Base-by-base conservation (phyloP, 2,329 filamentous ascomycete species). In the Orbilia javanica region DNA sequence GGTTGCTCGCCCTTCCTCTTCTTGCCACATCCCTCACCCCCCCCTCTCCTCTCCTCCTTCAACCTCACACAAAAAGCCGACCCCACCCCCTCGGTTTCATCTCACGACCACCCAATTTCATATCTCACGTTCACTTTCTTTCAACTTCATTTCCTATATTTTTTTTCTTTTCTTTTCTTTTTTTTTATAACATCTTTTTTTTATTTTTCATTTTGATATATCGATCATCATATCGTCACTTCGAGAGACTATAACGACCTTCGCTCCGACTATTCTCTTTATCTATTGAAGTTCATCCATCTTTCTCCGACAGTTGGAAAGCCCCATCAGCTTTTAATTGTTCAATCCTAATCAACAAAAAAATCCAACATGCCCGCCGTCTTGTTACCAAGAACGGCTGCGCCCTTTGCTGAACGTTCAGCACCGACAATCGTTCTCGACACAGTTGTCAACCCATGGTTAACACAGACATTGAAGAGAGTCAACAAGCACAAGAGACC, bases 401-500 rank as follows among this genome's bases (percentile, higher is more conserved):
- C 94, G 79, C 95, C 96, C 83, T 99, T 98, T 87, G 95, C 95
- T 82, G 95, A 95, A 82, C 90, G 96, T 83, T 93, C 93, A 60
- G 94, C 93, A 27, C 95, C 97, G 85, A 98, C 96, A 84, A 93
- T 99, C 81, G 96, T 99, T 78, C 88, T 99, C 82, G 92, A 91
- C 83, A 92, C 91, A 84, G 97, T 96, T 87, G 90, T 96, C 83
- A 94, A 97, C 86, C 92, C 94, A 77, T 99, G 96, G 96, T 89
- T 98, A 85, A 99, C 96, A 39, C 93, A 94, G 84, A 97, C 94
- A 10, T 88, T 99, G 83, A 98, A 98, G 89, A 91, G 96, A 84
- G 94, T 97, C 86, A 98, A 97, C 88, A 90, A 92, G 81, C 90
- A 97, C 82, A 99, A 98, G 89, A 92, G 96, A 82, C 95, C 96